Conservation (phyloP, 257 asterid genomes). For the Lycium ferocissimum region DNA sequence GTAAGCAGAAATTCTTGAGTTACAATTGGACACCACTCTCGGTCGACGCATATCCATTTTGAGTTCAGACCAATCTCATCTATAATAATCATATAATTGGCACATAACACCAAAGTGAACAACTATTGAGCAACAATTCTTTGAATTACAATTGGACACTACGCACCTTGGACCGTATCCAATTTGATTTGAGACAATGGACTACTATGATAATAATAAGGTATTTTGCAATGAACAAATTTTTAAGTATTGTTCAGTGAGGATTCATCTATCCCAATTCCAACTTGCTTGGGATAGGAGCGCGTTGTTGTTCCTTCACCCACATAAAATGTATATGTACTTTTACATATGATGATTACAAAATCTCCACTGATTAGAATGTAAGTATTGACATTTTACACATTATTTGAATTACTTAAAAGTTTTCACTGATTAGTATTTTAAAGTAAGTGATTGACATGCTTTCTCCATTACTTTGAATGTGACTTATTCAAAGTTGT, state of each 20-base stretch:
- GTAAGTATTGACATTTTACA: neutral
- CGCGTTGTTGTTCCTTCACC: constrained; percentile 4
- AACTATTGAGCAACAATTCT: neutral
- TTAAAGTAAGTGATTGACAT: neutral
- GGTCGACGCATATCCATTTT: neutral
- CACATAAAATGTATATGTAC: neutral
- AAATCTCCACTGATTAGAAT: neutral
- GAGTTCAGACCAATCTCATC: neutral
- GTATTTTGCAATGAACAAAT: neutral
- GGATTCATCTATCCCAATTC: neutral
- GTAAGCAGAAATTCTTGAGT: neutral
- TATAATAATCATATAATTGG: neutral
- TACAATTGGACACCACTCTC: neutral
- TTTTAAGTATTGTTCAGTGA: neutral
- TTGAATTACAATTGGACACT: neutral
- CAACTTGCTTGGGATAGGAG: neutral
- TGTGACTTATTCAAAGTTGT: neutral
- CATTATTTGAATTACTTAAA: neutral
- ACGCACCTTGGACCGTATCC: neutral
- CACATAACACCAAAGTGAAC: neutral
- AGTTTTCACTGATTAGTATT: neutral
- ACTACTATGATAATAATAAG: neutral
- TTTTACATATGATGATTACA: constrained; percentile 1
- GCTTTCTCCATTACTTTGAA: neutral
- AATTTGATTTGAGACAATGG: neutral